Evolutionary conservation across 2,329 filamentous ascomycete species (phyloP).

Genomic region (Elsinoe batatas): DNA sequence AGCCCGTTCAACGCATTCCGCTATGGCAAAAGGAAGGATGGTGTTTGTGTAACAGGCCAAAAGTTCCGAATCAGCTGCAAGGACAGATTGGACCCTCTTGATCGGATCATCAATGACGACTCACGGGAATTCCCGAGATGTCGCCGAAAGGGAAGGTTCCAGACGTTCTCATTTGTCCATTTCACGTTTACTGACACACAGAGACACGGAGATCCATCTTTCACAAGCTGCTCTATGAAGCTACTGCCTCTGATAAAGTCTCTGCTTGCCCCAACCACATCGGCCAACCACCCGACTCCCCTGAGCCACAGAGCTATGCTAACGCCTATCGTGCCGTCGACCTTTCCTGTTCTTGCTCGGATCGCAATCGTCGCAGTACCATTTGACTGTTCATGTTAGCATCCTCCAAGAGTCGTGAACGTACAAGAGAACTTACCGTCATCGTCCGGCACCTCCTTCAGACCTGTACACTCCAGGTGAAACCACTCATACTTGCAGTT

Average conservation of each 20-base stretch:
- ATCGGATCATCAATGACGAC: constrained; percentile 11
- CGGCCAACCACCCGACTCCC: background rate
- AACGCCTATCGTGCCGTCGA: constrained; percentile 7
- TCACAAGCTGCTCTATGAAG: no score
- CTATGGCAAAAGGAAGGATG: background rate
- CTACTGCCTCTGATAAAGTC: no score
- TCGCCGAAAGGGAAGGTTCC: constrained; percentile 9
- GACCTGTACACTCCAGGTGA: constrained; percentile 53
- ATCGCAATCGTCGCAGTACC: constrained; percentile 20
- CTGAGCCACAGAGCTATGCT: background rate
- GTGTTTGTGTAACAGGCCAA: background rate
- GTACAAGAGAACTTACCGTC: constrained; percentile 28
- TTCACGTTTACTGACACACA: background rate
- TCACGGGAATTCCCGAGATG: constrained; percentile 6
- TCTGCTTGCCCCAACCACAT: background rate
- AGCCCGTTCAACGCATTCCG: background rate
- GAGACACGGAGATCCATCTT: background rate
- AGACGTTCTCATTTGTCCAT: background rate
- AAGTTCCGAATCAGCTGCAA: background rate
- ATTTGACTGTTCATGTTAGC: constrained; percentile 18
- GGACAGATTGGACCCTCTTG: constrained; percentile 6
- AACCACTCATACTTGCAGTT: constrained; percentile 58
- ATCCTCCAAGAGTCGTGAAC: background rate
- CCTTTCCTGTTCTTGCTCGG: constrained; percentile 12
- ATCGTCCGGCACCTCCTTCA: constrained; percentile 49